Evolutionary conservation across 345 rosid genomes (phyloP), one percentile per base, ranked within the genome.

Genomic region (Dovyalis caffra): DNA sequence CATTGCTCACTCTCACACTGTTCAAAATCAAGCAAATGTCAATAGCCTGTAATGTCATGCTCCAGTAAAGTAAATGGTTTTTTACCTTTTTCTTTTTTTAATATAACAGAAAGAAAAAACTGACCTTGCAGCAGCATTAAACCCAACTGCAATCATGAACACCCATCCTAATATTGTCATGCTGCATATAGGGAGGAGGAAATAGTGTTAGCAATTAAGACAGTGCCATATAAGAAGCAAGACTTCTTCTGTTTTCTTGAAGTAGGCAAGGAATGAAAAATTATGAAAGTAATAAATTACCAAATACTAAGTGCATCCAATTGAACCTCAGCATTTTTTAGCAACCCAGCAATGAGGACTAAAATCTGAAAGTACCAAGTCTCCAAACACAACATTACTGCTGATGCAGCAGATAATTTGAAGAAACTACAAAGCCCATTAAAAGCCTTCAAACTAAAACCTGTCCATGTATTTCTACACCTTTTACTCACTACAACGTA

Each of bases 1-100:
- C 93, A 70, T 91, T 91, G 83, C 97, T 80, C 8, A 89, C 90
- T 37, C 97, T 87, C 61, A 89, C 91, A 74, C 92, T 91, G 84
- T 67, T 37, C 7, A 8, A 6, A 66, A 1, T 15, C 16, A 29
- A 15, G 25, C 1, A 4, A 5, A 33, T 1, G 23, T 15, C 51
- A 60, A 58, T 37, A n/a, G n/a, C n/a, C n/a, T n/a, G n/a, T n/a
- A n/a, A n/a, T n/a, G n/a, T n/a, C n/a, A n/a, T n/a, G n/a, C n/a
- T n/a, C n/a, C n/a, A n/a, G n/a, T n/a, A n/a, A n/a, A n/a, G n/a
- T n/a, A n/a, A n/a, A n/a, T n/a, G n/a, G n/a, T n/a, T n/a, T n/a
- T n/a, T n/a, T n/a, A n/a, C n/a, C n/a, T n/a, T n/a, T n/a, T n/a
- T n/a, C n/a, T n/a, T n/a, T n/a, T n/a, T n/a, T n/a, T n/a, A n/a